Conservation (phyloP, 2,329 filamentous ascomycete species). For the Cercospora canescens region DNA sequence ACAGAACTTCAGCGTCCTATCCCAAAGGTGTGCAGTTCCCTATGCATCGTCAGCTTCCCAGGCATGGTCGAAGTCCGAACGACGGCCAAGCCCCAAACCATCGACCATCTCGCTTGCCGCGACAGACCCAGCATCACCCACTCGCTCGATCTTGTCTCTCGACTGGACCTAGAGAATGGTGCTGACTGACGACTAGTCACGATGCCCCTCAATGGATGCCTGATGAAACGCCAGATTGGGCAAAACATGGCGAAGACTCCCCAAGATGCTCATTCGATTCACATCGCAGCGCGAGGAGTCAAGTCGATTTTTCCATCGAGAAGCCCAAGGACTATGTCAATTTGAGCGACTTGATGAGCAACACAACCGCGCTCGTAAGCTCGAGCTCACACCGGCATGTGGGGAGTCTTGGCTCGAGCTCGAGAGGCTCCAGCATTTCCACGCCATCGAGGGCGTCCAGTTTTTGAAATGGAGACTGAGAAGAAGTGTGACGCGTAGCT, state of each 20-base stretch:
- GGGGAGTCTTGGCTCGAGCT: not conserved
- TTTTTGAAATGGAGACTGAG: not conserved
- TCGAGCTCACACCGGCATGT: slow-evolving; percentile 5
- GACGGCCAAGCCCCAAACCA: slow-evolving; percentile 4
- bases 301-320: slow-evolving; percentile 15
- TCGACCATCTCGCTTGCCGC: slow-evolving; percentile 3
- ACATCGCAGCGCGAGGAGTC: not conserved
- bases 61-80: not conserved
- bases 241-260: slow-evolving; percentile 15
- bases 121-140: not conserved
- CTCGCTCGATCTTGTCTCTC: not conserved
- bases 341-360: slow-evolving; percentile 13
- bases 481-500: not conserved
- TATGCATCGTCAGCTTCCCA: not conserved
- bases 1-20: slow-evolving; percentile 19
- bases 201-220: slow-evolving; percentile 17
- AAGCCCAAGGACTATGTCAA: slow-evolving; percentile 16
- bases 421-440: not conserved
- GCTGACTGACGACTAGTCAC: slow-evolving; percentile 14
- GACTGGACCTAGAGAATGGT: slow-evolving; percentile 1
- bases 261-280: slow-evolving; percentile 19
- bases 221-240: slow-evolving; percentile 18
- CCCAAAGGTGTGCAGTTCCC: slow-evolving; percentile 16
- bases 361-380: not conserved
- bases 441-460: slow-evolving; percentile 7